Percentiles rank a stretch among this genome's conserved stretches.
These are phyloP conservation scores for Nannochloropsis gaditana DNA, from an alignment of 108 stramenopile genomes.

Conservation along the genomic window DNA sequence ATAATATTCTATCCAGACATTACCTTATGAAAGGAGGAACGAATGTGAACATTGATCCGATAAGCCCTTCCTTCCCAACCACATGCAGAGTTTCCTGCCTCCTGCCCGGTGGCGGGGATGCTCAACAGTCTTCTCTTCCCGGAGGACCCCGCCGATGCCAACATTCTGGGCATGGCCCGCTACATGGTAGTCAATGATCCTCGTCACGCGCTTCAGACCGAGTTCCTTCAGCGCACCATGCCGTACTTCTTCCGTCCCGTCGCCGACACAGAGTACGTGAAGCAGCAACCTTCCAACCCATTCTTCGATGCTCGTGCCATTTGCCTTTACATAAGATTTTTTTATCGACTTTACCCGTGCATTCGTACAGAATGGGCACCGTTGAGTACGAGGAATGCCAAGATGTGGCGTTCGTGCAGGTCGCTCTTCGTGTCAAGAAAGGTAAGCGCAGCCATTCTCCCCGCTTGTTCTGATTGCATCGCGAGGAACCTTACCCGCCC, in stretches of 20 bases:
- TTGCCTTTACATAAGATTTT: too few relatives aligned
- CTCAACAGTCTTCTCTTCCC: background rate
- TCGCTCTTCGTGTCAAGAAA: slow-evolving; percentile 14
- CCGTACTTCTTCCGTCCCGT: slow-evolving; percentile 43
- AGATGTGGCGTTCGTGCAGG: slow-evolving; percentile 14
- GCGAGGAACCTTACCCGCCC: too few relatives aligned
- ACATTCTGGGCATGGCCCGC: background rate
- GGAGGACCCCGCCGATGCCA: background rate
- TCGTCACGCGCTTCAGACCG: slow-evolving; percentile 46
- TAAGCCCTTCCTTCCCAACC: background rate
- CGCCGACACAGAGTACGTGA: background rate
- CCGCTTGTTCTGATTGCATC: too few relatives aligned
- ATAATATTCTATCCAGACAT: too few relatives aligned
- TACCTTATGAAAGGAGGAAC: too few relatives aligned
- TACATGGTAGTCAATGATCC: slow-evolving; percentile 16
- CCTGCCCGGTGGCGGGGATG: background rate
- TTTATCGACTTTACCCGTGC: background rate
- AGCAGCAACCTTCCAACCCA: too few relatives aligned
- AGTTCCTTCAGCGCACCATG: slow-evolving; percentile 45
- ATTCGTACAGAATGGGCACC: background rate
- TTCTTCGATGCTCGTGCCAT: too few relatives aligned
- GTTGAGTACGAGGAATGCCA: background rate
- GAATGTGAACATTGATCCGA: too few relatives aligned
- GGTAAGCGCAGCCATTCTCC: background rate
- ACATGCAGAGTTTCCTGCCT: background rate